These are phyloP conservation scores for Coemansia sp. DNA, from an alignment of 371 early-diverging fungal genomes.

Conservation along the genomic window DNA sequence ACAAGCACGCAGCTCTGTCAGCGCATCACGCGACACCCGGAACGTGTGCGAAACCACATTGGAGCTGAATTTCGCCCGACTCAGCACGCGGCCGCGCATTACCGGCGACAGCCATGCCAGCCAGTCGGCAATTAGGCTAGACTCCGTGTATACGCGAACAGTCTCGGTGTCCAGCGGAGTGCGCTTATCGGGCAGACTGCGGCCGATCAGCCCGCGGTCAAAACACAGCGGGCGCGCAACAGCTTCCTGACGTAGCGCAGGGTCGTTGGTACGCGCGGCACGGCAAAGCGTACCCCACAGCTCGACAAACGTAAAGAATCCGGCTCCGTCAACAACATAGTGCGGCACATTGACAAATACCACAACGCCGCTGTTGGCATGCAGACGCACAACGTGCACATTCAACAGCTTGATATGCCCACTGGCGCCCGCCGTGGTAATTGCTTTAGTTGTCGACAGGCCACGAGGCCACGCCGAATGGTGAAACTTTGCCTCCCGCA, in stretches of 20 bases:
- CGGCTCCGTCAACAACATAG: constrained; percentile 41
- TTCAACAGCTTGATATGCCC: constrained; percentile 25
- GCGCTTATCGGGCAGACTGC: constrained; percentile 19
- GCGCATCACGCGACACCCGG: constrained; percentile 19
- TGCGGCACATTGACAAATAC: constrained; percentile 44
- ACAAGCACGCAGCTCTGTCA: constrained; percentile 12
- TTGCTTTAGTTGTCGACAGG: constrained; percentile 20
- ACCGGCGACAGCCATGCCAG: constrained; percentile 44
- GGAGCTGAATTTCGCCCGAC: constrained; percentile 25
- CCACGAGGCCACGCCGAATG: constrained; percentile 43
- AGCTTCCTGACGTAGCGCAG: neutral
- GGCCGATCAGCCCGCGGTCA: constrained; percentile 29
- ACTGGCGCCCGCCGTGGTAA: constrained; percentile 20
- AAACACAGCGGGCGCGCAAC: constrained; percentile 14
- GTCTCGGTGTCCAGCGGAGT: constrained; percentile 22
- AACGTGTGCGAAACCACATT: constrained; percentile 30
- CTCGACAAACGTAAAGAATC: constrained; percentile 43
- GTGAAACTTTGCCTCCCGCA: constrained; percentile 30
- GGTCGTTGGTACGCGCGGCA: constrained; percentile 5
- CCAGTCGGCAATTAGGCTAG: constrained; percentile 34
- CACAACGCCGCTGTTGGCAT: constrained; percentile 35
- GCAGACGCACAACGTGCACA: constrained; percentile 37
- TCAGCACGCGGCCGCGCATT: constrained; percentile 27
- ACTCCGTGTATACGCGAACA: constrained; percentile 10
- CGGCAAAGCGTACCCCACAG: constrained; percentile 39